Percentiles rank a stretch among this genome's conserved stretches.
These are phyloP conservation scores for Pulicaria dysenterica DNA, from an alignment of 129 eudicot species.

Conservation along the genomic window DNA sequence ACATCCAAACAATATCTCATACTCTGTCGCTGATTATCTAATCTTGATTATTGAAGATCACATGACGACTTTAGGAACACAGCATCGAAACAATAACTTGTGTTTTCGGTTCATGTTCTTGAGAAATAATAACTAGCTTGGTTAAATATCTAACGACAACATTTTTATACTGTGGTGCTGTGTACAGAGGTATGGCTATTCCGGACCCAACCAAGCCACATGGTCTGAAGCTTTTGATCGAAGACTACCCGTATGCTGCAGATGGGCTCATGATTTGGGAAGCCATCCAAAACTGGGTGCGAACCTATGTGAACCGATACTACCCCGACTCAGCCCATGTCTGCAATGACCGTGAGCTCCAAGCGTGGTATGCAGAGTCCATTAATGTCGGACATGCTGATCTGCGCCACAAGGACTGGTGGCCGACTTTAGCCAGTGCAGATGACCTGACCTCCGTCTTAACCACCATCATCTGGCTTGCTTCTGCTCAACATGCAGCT, in stretches of 20 bases:
- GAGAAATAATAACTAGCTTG: no score
- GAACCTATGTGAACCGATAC: conserved; percentile 67
- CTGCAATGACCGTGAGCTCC: conserved; percentile 82
- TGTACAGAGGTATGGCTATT: conserved; percentile 88
- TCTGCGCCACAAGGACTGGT: conserved; percentile 66
- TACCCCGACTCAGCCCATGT: conserved; percentile 63
- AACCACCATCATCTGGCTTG: conserved; percentile 92
- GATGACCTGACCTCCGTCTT: conserved; percentile 70
- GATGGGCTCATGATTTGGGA: conserved; percentile 94
- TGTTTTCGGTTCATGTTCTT: no score
- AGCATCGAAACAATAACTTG: no score
- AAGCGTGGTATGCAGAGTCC: conserved; percentile 94
- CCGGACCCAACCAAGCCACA: conserved; percentile 81
- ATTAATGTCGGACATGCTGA: conserved; percentile 95
- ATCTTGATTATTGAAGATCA: neutral
- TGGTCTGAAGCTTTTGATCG: conserved; percentile 69
- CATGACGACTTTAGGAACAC: no score
- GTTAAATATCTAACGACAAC: no score
- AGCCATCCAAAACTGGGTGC: conserved; percentile 78
- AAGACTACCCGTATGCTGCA: conserved; percentile 93
- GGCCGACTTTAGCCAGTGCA: conserved; percentile 69
- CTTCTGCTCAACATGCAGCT: conserved; percentile 97
- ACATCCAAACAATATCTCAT: no score
- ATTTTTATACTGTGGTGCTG: neutral
- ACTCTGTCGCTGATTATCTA: neutral